phyloP scores from a whole-genome alignment of 768 basidiomycete species.

The Suillus plorans region DNA sequence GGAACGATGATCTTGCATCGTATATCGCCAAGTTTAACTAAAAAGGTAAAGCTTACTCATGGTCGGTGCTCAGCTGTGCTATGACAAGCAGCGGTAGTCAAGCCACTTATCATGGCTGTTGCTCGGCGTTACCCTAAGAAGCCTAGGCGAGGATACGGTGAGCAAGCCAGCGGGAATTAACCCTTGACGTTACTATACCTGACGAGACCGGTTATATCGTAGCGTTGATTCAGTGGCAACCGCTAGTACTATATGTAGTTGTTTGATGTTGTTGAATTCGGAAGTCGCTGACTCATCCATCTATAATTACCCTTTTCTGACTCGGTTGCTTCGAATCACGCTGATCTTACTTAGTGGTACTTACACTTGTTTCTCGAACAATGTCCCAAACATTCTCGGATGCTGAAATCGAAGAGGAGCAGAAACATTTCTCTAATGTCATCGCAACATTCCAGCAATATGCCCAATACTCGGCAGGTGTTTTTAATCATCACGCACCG shows the following conservation, averaged over 20 bases:
- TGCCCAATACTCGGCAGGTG: constrained; percentile 58
- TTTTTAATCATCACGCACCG: constrained; percentile 33
- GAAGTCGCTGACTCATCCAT: not conserved
- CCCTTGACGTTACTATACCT: not conserved
- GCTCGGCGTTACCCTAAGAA: not conserved
- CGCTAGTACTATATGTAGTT: not conserved
- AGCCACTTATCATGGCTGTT: not conserved
- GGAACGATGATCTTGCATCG: not conserved
- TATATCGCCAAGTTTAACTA: not conserved
- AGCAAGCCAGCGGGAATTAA: not conserved
- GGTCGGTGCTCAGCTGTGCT: not conserved
- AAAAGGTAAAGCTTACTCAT: not conserved
- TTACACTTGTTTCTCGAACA: not conserved
- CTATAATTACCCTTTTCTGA: not conserved
- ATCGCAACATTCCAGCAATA: constrained; percentile 76
- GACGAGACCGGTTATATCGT: not conserved
- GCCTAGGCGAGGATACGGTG: not conserved
- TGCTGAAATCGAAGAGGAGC: constrained; percentile 52
- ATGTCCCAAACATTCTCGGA: constrained; percentile 31
- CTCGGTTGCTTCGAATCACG: not conserved
- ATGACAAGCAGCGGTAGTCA: not conserved
- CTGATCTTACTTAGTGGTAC: not conserved
- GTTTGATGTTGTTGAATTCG: not conserved
- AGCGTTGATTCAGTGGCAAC: no score
- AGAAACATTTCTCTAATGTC: constrained; percentile 73